phyloP scores from a whole-genome alignment of 441 rosid species.

The Adansonia rubrostipa region DNA sequence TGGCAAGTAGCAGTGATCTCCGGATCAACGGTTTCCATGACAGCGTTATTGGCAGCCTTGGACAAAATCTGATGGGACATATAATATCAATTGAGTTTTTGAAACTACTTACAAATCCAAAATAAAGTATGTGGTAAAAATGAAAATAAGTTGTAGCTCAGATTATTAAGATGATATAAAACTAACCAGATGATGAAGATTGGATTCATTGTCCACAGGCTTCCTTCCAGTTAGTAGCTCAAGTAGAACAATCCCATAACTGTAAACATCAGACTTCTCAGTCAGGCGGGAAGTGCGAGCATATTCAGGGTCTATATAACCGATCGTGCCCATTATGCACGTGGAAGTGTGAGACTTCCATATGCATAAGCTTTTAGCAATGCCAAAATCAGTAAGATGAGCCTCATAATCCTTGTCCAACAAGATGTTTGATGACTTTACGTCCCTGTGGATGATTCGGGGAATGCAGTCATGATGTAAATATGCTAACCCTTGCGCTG shows the following conservation, averaged over 20 bases:
- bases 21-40: constrained; percentile 85
- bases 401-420: constrained; percentile 90
- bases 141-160: background rate
- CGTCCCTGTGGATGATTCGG: constrained; percentile 92
- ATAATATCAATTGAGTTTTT: background rate
- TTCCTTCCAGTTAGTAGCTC: constrained; percentile 89
- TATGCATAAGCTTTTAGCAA: constrained; percentile 81
- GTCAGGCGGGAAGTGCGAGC: constrained; percentile 95
- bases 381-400: constrained; percentile 97
- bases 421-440: constrained; percentile 87
- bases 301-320: constrained; percentile 96
- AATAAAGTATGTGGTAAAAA: background rate
- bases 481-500: constrained; percentile 93
- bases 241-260: constrained; percentile 91
- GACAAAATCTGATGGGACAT: constrained; percentile 66
- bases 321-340: constrained; percentile 88
- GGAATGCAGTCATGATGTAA: constrained; percentile 97
- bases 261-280: constrained; percentile 91
- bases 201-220: constrained; percentile 92
- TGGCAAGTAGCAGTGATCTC: constrained; percentile 74
- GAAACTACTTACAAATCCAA: background rate
- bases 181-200: constrained; percentile 92
- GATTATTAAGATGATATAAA: constrained; percentile 16
- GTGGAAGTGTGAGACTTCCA: constrained; percentile 90
- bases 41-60: constrained; percentile 79